Conservation (phyloP, 1,139 yeast species). For the Sporopachydermia cereana region DNA sequence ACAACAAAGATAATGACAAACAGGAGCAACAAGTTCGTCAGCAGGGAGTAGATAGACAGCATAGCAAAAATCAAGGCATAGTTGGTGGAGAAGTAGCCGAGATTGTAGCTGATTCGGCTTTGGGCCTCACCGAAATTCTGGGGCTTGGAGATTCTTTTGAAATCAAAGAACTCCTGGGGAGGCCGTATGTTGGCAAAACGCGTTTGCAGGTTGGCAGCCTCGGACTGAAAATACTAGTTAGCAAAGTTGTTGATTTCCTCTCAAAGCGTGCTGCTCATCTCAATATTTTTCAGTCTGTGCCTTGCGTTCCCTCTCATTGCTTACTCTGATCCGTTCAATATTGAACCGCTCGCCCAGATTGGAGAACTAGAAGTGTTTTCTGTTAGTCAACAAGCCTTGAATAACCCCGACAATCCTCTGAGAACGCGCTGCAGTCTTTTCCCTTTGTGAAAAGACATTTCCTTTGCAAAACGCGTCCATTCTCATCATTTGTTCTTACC, state of each 20-base stretch:
- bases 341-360: constrained; percentile 39
- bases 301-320: constrained; percentile 12
- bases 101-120: constrained; percentile 74
- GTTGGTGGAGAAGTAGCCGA: constrained; percentile 82
- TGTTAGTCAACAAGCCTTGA: too few species aligned
- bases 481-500: too few species aligned
- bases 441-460: too few species aligned
- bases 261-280: neutral
- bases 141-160: constrained; percentile 84
- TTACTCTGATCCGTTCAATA: constrained; percentile 37
- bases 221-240: constrained; percentile 20
- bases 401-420: too few species aligned
- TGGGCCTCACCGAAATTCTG: constrained; percentile 82
- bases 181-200: constrained; percentile 70
- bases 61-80: constrained; percentile 66
- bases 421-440: too few species aligned
- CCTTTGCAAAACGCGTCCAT: too few species aligned
- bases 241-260: neutral
- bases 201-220: constrained; percentile 38
- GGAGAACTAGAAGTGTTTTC: constrained; percentile 28
- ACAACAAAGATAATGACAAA: constrained; percentile 50
- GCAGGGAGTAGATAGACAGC: constrained; percentile 56
- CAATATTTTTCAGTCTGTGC: too few species aligned
- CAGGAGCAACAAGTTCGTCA: constrained; percentile 73
- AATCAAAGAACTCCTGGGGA: constrained; percentile 87